These are phyloP conservation scores for Penicillium fimorum DNA, from an alignment of 495 filamentous ascomycete species.

Conservation along the genomic window DNA sequence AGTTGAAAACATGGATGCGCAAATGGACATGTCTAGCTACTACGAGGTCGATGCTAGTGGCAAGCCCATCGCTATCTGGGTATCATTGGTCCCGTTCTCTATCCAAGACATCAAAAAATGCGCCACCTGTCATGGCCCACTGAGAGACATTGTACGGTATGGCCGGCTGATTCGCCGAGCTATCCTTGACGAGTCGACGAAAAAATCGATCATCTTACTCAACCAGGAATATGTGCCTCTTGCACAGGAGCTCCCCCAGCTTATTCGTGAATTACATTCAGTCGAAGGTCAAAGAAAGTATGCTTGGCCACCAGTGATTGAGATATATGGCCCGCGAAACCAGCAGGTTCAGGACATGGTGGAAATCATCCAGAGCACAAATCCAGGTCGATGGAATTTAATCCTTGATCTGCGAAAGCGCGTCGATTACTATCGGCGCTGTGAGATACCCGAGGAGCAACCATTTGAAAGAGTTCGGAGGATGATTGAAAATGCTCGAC, in stretches of 20 bases:
- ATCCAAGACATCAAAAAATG: slow-evolving; percentile 56
- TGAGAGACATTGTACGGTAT: slow-evolving; percentile 64
- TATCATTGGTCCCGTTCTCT: slow-evolving; percentile 50
- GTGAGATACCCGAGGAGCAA: slow-evolving; percentile 56
- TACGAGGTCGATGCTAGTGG: slow-evolving; percentile 50
- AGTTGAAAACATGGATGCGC: slow-evolving; percentile 59
- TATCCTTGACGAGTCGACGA: slow-evolving; percentile 64
- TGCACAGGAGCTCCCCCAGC: slow-evolving; percentile 35
- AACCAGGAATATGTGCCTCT: slow-evolving; percentile 52
- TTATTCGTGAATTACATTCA: slow-evolving; percentile 20
- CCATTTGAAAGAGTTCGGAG: slow-evolving; percentile 57
- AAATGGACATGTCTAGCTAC: slow-evolving; percentile 59
- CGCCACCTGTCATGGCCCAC: slow-evolving; percentile 60
- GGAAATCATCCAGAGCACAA: slow-evolving; percentile 1
- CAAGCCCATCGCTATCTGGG: slow-evolving; percentile 41
- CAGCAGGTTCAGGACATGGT: slow-evolving; percentile 10
- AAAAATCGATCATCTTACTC: slow-evolving; percentile 59
- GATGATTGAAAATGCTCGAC: slow-evolving; percentile 50
- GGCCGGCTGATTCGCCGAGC: slow-evolving; percentile 63
- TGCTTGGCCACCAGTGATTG: background rate
- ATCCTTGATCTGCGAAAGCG: slow-evolving; percentile 39
- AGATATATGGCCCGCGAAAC: slow-evolving; percentile 1
- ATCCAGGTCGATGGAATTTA: slow-evolving; percentile 34
- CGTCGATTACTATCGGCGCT: slow-evolving; percentile 41
- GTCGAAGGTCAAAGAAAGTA: slow-evolving; percentile 5